A percentile compares a stretch with the other conserved stretches of the same genome.
These are phyloP conservation scores for Saussurea involucrata DNA, from an alignment of 129 eudicot genomes.

Conservation along the genomic window DNA sequence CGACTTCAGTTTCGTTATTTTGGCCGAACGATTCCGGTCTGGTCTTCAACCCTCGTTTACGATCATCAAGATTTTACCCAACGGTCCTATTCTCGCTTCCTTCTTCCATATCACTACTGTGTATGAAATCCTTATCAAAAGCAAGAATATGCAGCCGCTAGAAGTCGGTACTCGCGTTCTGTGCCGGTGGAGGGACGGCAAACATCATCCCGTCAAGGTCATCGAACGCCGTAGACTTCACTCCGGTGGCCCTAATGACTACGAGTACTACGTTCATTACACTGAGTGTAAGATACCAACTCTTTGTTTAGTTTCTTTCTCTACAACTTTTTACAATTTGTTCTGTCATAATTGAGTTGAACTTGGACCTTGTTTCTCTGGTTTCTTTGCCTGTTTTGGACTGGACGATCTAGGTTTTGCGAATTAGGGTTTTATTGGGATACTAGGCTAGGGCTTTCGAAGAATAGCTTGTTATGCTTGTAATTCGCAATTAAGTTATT, in stretches of 20 bases:
- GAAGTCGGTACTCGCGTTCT: constrained; percentile 94
- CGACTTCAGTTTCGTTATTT: no score
- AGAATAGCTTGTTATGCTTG: not conserved
- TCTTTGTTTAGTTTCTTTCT: not conserved
- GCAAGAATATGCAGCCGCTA: constrained; percentile 47
- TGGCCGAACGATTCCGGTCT: no score
- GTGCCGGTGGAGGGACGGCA: constrained; percentile 91
- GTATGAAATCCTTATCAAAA: not conserved
- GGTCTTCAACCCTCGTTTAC: not conserved
- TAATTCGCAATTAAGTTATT: not conserved
- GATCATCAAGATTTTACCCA: not conserved
- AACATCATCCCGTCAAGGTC: constrained; percentile 91
- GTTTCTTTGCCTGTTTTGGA: not conserved
- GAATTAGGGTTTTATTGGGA: not conserved
- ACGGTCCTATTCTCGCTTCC: not conserved
- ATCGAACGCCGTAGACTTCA: constrained; percentile 79
- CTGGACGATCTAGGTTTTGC: constrained; percentile 11
- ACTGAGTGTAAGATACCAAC: constrained; percentile 69
- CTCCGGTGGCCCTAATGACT: constrained; percentile 60
- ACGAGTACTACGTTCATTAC: constrained; percentile 95
- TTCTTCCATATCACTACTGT: not conserved
- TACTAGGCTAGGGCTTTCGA: not conserved
- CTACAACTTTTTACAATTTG: not conserved
- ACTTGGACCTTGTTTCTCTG: not conserved
- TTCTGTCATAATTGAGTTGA: not conserved